Conservation (phyloP, 2,329 filamentous ascomycete genomes). For the Colletotrichum truncatum region DNA sequence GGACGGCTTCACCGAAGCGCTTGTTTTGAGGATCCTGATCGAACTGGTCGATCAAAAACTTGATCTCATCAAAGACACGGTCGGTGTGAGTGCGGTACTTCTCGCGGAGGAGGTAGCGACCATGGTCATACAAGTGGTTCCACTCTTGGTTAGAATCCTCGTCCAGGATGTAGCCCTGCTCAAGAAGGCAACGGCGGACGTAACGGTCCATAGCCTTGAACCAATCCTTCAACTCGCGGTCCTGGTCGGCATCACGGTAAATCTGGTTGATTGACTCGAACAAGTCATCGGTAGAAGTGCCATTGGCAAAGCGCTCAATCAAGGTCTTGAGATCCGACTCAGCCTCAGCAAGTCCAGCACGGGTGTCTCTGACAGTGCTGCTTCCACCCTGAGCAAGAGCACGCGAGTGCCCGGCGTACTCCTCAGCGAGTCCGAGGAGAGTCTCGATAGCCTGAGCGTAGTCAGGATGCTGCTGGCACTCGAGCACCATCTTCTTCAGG, state of each 20-base stretch:
- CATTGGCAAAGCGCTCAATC: conserved; percentile 95
- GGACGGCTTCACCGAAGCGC: conserved; percentile 76
- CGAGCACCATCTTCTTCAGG: conserved; percentile 95
- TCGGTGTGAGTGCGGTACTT: conserved; percentile 90
- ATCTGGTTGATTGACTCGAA: conserved; percentile 86
- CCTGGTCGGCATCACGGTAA: conserved; percentile 86
- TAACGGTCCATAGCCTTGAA: conserved; percentile 83
- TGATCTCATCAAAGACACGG: conserved; percentile 86
- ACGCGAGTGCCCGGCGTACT: conserved; percentile 81
- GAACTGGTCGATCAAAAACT: conserved; percentile 90
- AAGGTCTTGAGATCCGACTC: conserved; percentile 87
- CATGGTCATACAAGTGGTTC: conserved; percentile 85
- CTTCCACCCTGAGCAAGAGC: conserved; percentile 70
- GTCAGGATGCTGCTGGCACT: conserved; percentile 94
- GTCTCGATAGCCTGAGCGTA: conserved; percentile 94
- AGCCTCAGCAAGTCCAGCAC: conserved; percentile 73
- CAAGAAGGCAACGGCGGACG: conserved; percentile 82
- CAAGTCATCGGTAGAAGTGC: conserved; percentile 87
- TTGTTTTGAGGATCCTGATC: conserved; percentile 89
- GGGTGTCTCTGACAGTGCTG: conserved; percentile 77
- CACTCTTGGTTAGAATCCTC: conserved; percentile 83
- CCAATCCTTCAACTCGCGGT: conserved; percentile 89
- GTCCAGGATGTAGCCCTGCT: conserved; percentile 91
- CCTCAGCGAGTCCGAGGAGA: conserved; percentile 83
- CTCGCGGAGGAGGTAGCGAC: conserved; percentile 85